Evolutionary conservation across 768 basidiomycete genomes (phyloP).

Genomic region (Suillus decipiens): DNA sequence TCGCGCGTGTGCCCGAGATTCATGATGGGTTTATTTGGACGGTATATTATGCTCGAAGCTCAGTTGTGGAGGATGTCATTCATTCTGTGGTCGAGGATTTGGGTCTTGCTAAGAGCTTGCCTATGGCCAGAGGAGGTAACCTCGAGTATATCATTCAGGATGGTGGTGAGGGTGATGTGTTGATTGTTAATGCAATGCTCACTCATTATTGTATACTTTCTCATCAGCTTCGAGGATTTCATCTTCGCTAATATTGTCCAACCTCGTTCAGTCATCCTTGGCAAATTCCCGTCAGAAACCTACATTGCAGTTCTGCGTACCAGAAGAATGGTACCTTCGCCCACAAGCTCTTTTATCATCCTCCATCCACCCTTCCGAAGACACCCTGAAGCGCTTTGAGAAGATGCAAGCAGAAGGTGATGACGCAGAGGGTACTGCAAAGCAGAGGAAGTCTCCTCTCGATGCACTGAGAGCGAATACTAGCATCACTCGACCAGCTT

Average conservation of each 20-base stretch:
- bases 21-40: constrained; percentile 71
- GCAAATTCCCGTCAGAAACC: constrained; percentile 46
- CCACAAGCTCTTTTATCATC: constrained; percentile 58
- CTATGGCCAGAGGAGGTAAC: constrained; percentile 65
- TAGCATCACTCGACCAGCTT: constrained; percentile 24
- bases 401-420: constrained; percentile 44
- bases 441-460: constrained; percentile 36
- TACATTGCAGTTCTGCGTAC: constrained; percentile 64
- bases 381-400: constrained; percentile 48
- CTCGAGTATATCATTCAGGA: constrained; percentile 79
- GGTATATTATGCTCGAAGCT: constrained; percentile 60
- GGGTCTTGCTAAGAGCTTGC: constrained; percentile 65
- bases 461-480: constrained; percentile 25
- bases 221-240: constrained; percentile 50
- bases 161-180: constrained; percentile 39
- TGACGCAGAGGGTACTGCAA: constrained; percentile 66
- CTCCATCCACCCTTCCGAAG: constrained; percentile 53
- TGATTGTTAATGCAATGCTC: constrained; percentile 20
- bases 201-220: constrained; percentile 10
- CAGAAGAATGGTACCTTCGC: constrained; percentile 79
- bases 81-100: constrained; percentile 58
- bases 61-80: constrained; percentile 57
- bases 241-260: constrained; percentile 41
- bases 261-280: constrained; percentile 43
- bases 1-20: constrained; percentile 75